Percentiles rank a stretch among this genome's conserved stretches.
Evolutionary conservation across 1,139 yeast genomes (phyloP).

Genomic region (Casaregolazyma suthepensis): DNA sequence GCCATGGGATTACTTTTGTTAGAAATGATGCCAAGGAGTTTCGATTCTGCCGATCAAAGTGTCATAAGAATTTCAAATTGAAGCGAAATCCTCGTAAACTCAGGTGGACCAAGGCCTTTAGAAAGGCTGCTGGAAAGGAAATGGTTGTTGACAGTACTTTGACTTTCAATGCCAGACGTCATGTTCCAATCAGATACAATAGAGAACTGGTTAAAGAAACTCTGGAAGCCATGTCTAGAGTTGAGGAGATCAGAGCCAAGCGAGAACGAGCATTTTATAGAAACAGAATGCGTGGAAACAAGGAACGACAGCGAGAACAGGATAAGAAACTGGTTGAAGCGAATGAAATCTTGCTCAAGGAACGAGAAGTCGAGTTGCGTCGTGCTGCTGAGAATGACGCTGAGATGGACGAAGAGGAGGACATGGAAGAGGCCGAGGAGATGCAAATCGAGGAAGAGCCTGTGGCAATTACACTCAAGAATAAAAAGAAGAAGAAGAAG

Average conservation of each 20-base stretch:
- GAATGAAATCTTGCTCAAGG: conserved; percentile 81
- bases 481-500: conserved; percentile 35
- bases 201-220: conserved; percentile 94
- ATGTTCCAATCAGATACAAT: conserved; percentile 95
- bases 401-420: conserved; percentile 41
- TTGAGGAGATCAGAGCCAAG: conserved; percentile 91
- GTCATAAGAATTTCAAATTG: conserved; percentile 96
- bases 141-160: conserved; percentile 95
- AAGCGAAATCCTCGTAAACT: conserved; percentile 98
- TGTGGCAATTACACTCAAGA: conserved; percentile 70
- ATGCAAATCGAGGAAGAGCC: conserved; percentile 43
- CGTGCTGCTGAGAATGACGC: conserved; percentile 66
- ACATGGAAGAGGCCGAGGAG: conserved; percentile 42
- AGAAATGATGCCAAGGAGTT: conserved; percentile 98
- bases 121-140: conserved; percentile 99
- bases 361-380: conserved; percentile 89
- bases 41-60: conserved; percentile 94
- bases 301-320: conserved; percentile 73
- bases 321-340: conserved; percentile 85
- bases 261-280: conserved; percentile 98
- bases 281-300: conserved; percentile 98
- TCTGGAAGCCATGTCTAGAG: conserved; percentile 89
- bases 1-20: conserved; percentile 96
- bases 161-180: conserved; percentile 95
- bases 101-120: conserved; percentile 97